These are phyloP conservation scores for Phytophthora pinifolia DNA, from an alignment of 352 stramenopile genomes.

Conservation along the genomic window DNA sequence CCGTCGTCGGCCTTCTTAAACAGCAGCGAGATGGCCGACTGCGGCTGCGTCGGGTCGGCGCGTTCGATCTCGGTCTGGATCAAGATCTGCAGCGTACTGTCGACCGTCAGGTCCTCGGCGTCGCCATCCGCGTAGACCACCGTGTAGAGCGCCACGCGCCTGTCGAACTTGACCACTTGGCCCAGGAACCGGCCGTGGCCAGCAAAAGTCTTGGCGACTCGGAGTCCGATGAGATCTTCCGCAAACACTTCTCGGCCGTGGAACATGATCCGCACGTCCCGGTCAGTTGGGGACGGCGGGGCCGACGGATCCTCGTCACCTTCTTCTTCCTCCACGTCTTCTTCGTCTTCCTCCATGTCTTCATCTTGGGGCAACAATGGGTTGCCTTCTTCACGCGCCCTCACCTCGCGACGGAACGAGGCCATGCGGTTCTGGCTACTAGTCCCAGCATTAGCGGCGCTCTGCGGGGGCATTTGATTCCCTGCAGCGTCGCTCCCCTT, in stretches of 20 bases:
- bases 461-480: constrained; percentile 2
- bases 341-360: constrained; percentile 25
- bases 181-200: constrained; percentile 81
- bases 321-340: constrained; percentile 15
- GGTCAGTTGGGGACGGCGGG: constrained; percentile 34
- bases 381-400: constrained; percentile 29
- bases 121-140: constrained; percentile 87
- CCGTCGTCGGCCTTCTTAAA: constrained; percentile 25
- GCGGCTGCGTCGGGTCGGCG: constrained; percentile 53
- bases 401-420: constrained; percentile 28
- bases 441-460: not conserved
- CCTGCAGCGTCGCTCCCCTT: not conserved
- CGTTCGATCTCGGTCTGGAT: constrained; percentile 88
- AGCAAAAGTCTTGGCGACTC: constrained; percentile 84
- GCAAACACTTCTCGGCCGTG: constrained; percentile 73
- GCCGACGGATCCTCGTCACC: constrained; percentile 20
- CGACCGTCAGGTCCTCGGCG: constrained; percentile 72
- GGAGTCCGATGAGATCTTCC: constrained; percentile 74
- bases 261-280: constrained; percentile 67
- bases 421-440: not conserved
- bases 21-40: constrained; percentile 35
- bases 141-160: constrained; percentile 63
- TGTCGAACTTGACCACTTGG: constrained; percentile 86
- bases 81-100: constrained; percentile 81
- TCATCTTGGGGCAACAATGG: constrained; percentile 17